Percentiles rank a stretch among this genome's conserved stretches.
phyloP scores from a whole-genome alignment of 2,329 filamentous ascomycete genomes.

The Corinectria fuckeliana region DNA sequence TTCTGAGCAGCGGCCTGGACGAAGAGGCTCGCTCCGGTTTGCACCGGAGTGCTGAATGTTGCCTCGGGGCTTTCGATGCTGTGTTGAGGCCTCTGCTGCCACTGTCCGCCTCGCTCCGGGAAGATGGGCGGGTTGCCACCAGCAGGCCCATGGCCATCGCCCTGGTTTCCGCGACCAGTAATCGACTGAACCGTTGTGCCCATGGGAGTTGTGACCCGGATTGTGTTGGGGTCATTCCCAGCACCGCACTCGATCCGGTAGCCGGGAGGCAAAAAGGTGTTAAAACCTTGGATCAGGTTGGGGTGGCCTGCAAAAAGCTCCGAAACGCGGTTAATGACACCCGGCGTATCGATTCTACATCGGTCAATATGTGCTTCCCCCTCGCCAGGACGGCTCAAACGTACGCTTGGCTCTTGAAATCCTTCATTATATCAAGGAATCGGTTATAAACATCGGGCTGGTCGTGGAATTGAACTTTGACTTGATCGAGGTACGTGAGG shows the following conservation, averaged over 20 bases:
- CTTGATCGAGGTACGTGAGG: constrained; percentile 94
- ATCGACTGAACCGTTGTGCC: constrained; percentile 96
- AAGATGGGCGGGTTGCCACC: constrained; percentile 53
- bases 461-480: constrained; percentile 97
- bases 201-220: constrained; percentile 95
- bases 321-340: constrained; percentile 95
- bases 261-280: constrained; percentile 93
- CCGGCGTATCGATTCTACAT: constrained; percentile 87
- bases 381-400: constrained; percentile 43
- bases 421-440: constrained; percentile 99
- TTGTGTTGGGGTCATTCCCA: constrained; percentile 93
- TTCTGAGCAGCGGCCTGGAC: constrained; percentile 50
- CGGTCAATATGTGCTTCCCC: constrained; percentile 36
- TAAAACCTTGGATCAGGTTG: constrained; percentile 95
- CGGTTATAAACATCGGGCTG: constrained; percentile 97
- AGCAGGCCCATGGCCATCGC: constrained; percentile 50
- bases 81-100: constrained; percentile 64
- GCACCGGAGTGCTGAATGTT: constrained; percentile 64
- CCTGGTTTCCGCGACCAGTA: constrained; percentile 58
- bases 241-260: constrained; percentile 97
- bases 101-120: constrained; percentile 56
- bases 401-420: constrained; percentile 97
- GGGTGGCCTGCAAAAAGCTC: constrained; percentile 95
- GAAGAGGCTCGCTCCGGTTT: constrained; percentile 57
- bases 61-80: constrained; percentile 69